A percentile compares a stretch with the other conserved stretches of the same genome.
Evolutionary conservation across 2,329 filamentous ascomycete species (phyloP).

Genomic region (Curvularia hawaiiensis): DNA sequence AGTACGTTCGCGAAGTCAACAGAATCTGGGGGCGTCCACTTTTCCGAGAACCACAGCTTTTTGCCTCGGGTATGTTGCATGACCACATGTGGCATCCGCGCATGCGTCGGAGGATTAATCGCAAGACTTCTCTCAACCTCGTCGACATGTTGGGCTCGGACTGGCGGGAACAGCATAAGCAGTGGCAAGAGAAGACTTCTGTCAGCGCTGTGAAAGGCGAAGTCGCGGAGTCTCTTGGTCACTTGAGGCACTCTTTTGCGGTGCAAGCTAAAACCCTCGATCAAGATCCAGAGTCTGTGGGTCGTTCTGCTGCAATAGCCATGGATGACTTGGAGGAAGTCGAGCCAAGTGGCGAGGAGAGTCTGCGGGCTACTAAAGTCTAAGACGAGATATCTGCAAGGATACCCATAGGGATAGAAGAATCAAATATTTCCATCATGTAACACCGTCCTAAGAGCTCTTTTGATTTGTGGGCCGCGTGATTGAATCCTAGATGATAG

Average conservation of each 20-base stretch:
- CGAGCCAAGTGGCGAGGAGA: no score
- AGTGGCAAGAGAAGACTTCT: neutral
- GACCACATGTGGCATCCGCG: slow-evolving; percentile 26
- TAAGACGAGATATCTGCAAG: neutral
- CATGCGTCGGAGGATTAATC: slow-evolving; percentile 13
- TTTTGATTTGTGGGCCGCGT: neutral
- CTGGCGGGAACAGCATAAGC: neutral
- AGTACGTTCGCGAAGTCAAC: slow-evolving; percentile 37
- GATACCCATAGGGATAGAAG: neutral
- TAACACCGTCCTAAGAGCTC: neutral
- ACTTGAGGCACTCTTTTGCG: slow-evolving; percentile 2
- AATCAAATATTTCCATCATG: neutral
- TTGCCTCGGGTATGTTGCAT: slow-evolving; percentile 12
- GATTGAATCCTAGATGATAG: neutral
- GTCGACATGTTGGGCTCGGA: slow-evolving; percentile 13
- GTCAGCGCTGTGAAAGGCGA: neutral
- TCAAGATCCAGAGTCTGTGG: neutral
- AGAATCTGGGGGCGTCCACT: slow-evolving; percentile 36
- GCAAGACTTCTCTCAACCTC: slow-evolving; percentile 11
- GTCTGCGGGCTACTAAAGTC: neutral
- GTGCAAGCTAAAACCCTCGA: slow-evolving; percentile 1
- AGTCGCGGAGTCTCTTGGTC: neutral
- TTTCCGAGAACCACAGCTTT: slow-evolving; percentile 29
- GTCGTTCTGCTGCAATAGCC: neutral
- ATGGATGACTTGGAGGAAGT: neutral